phyloP scores from a whole-genome alignment of 305 asterid genomes.

The Fraxinus floribunda region DNA sequence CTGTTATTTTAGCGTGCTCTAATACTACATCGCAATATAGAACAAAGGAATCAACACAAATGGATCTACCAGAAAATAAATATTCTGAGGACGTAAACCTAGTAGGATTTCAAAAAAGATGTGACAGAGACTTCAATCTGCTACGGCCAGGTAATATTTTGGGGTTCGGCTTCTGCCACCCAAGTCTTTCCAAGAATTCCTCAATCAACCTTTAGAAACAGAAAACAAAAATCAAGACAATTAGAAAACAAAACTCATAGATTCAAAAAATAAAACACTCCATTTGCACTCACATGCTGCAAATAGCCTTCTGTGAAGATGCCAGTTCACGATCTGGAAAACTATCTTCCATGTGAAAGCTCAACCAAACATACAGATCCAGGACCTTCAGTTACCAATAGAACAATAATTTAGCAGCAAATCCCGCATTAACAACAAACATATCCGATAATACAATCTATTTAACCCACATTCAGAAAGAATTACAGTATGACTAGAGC shows the following conservation, averaged over 20 bases:
- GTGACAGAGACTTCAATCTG: constrained; percentile 28
- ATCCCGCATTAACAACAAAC: neutral
- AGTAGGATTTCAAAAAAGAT: constrained; percentile 3
- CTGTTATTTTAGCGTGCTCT: neutral
- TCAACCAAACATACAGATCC: constrained; percentile 88
- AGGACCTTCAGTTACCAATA: constrained; percentile 57
- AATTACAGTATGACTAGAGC: neutral
- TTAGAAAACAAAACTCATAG: neutral
- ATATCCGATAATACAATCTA: neutral
- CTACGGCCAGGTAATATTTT: constrained; percentile 27
- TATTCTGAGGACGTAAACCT: neutral
- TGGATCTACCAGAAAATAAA: neutral
- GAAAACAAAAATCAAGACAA: neutral
- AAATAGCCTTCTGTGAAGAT: constrained; percentile 77
- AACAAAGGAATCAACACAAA: neutral
- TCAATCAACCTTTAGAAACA: constrained; percentile 64
- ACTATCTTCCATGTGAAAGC: constrained; percentile 79
- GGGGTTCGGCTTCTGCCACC: constrained; percentile 45
- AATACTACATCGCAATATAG: neutral
- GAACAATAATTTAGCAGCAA: constrained; percentile 6
- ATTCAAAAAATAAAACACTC: neutral
- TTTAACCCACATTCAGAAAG: neutral
- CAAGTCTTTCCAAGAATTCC: constrained; percentile 65
- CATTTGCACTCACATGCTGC: constrained; percentile 71
- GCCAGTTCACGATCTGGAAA: constrained; percentile 92